These are phyloP conservation scores for Phytophthora pseudosyringae DNA, from an alignment of 352 stramenopile species.

Conservation along the genomic window DNA sequence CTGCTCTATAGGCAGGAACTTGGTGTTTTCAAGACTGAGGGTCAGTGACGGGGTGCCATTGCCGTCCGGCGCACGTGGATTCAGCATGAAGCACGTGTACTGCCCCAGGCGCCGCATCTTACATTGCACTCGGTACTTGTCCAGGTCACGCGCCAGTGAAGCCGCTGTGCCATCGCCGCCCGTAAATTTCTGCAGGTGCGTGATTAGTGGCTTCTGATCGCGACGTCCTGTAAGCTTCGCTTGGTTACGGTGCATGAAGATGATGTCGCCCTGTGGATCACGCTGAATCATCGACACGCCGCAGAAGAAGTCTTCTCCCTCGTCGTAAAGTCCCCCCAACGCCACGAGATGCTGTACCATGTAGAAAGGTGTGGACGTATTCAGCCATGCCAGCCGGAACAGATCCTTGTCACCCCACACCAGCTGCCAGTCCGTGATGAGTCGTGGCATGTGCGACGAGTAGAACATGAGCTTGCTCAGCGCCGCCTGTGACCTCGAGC, in stretches of 20 bases:
- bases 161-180: slow-evolving; percentile 63
- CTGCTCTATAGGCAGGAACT: slow-evolving; percentile 62
- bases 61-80: slow-evolving; percentile 48
- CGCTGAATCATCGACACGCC: slow-evolving; percentile 85
- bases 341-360: slow-evolving; percentile 66
- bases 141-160: slow-evolving; percentile 57
- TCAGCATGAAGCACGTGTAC: slow-evolving; percentile 71
- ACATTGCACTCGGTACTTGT: slow-evolving; percentile 78
- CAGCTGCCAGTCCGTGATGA: slow-evolving; percentile 71
- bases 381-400: slow-evolving; percentile 83
- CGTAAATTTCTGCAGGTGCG: slow-evolving; percentile 80
- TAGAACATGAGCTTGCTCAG: slow-evolving; percentile 87
- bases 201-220: slow-evolving; percentile 67
- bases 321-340: slow-evolving; percentile 60
- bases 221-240: slow-evolving; percentile 72
- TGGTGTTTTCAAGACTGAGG: slow-evolving; percentile 64
- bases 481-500: slow-evolving; percentile 39
- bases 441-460: slow-evolving; percentile 54
- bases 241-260: slow-evolving; percentile 87
- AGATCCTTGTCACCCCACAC: slow-evolving; percentile 79
- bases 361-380: slow-evolving; percentile 72
- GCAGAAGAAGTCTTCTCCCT: slow-evolving; percentile 67
- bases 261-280: slow-evolving; percentile 69
- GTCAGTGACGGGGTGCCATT: slow-evolving; percentile 55
- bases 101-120: slow-evolving; percentile 66